Evolutionary conservation across 257 asterid genomes (phyloP).

Genomic region (Penstemon eatonii): DNA sequence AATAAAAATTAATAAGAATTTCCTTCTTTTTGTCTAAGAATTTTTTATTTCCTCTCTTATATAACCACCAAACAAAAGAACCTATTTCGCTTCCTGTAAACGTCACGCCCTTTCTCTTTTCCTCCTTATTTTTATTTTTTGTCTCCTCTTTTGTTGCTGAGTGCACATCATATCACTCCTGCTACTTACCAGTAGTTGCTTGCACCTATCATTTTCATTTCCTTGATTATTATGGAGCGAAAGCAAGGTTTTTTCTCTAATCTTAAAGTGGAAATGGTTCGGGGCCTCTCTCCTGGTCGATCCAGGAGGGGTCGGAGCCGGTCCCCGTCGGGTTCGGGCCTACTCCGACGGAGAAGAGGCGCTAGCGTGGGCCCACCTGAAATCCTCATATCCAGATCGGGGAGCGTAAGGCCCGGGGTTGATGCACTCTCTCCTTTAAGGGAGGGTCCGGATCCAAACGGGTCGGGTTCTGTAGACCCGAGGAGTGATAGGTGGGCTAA

Average conservation of each 20-base stretch:
- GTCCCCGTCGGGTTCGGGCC: slow-evolving; percentile 45
- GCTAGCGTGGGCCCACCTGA: slow-evolving; percentile 40
- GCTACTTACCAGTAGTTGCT: slow-evolving; percentile 8
- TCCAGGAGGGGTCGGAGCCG: slow-evolving; percentile 41
- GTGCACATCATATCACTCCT: background rate
- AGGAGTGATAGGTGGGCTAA: slow-evolving; percentile 56
- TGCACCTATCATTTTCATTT: slow-evolving; percentile 16
- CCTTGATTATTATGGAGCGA: slow-evolving; percentile 41
- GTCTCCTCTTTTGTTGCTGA: slow-evolving; percentile 18
- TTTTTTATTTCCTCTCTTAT: background rate
- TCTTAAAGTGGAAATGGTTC: slow-evolving; percentile 45
- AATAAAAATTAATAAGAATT: slow-evolving; percentile 13
- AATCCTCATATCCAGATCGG: slow-evolving; percentile 38
- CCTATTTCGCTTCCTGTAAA: slow-evolving; percentile 34
- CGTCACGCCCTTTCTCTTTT: slow-evolving; percentile 35
- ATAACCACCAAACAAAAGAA: slow-evolving; percentile 13
- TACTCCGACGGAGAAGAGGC: slow-evolving; percentile 36
- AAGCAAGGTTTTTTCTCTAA: slow-evolving; percentile 53
- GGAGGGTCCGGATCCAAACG: slow-evolving; percentile 70
- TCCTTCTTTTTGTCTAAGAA: background rate
- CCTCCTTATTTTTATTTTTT: slow-evolving; percentile 18
- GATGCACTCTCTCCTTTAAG: slow-evolving; percentile 60
- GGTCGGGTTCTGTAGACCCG: slow-evolving; percentile 47
- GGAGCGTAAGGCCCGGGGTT: slow-evolving; percentile 42
- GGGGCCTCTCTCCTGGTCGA: slow-evolving; percentile 56